Evolutionary conservation across 2,329 filamentous ascomycete genomes (phyloP), one percentile per base, ranked within the genome.

Genomic region (Verticillium tricorpus): DNA sequence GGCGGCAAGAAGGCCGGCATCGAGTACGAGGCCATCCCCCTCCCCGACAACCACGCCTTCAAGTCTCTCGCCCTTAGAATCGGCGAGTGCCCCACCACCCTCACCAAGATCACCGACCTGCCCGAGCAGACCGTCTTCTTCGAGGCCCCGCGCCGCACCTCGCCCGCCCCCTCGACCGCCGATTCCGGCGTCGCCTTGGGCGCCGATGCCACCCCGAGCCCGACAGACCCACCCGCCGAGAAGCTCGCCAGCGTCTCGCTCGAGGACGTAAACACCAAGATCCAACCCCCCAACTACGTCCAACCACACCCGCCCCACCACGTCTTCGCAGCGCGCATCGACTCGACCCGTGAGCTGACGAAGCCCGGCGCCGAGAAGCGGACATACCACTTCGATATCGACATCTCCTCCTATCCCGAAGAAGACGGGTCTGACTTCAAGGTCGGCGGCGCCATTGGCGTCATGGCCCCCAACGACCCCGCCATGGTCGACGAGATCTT

Each of bases 311-410:
- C 92, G 61, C 95, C 95, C 0, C 95, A 96, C 76, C 84, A 94
- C 67, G 93, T 98, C 64, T 96, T 91, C 76, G 90, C 93, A 1
- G 93, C 94, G n/a, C 92, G 88, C 66, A 85, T 99, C 56, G 89
- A 92, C 76, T 88, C 88, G 69, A 86, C 92, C 2, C 89, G 95
- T 61, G 93, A 97, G 76, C 79, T 99, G 72, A 99, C 95, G 14
- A 90, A 87, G 72, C 82, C 86, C 28, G 94, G 94, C 25, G 95
- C 95, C 5, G 92, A 97, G 81, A 99, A 99, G 85, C 86, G 94
- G 64, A 99, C 95, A 0, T 97, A 94, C 74, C 95, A 99, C 76
- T 98, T 98, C 70, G 95, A 98, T 70, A 86, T 99, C 55, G 95
- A 99, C 70, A 90, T 99, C 58, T 97, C 94, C 57, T 90, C 97